Percentiles rank a stretch among this genome's conserved stretches.
Conservation (phyloP, 2,329 filamentous ascomycete species). For the Akanthomyces lecanii region DNA sequence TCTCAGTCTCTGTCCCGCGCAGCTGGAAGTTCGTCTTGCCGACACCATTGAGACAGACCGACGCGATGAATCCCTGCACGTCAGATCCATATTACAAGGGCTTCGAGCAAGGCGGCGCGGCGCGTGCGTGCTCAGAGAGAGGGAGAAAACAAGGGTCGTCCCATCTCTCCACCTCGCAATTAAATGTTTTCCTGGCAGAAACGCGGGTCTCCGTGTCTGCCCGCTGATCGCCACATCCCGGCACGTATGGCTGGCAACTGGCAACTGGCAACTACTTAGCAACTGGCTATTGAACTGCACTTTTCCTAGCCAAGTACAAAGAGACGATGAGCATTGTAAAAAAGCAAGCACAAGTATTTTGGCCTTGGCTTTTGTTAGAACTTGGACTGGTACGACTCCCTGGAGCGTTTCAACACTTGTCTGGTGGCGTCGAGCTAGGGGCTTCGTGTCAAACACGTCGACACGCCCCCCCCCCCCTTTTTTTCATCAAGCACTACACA, state of each 20-base stretch:
- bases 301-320: too few species aligned
- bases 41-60: neutral
- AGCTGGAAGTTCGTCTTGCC: neutral
- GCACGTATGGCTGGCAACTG: neutral
- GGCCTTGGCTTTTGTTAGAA: neutral
- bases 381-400: neutral
- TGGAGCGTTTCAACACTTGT: constrained; percentile 1
- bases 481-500: neutral
- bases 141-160: constrained; percentile 1
- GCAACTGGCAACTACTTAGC: too few species aligned
- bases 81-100: constrained; percentile 9
- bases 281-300: too few species aligned
- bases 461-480: neutral
- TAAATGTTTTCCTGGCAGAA: neutral
- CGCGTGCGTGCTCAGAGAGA: neutral
- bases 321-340: neutral
- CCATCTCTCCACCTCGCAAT: constrained; percentile 5
- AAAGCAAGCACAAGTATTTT: neutral
- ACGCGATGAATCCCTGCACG: neutral
- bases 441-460: constrained; percentile 15
- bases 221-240: neutral
- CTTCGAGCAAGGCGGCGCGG: neutral
- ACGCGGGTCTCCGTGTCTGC: neutral
- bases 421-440: constrained; percentile 15
- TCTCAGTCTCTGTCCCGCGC: neutral